Evolutionary conservation across 2,329 filamentous ascomycete genomes (phyloP).

Genomic region (Fusarium liriodendri): DNA sequence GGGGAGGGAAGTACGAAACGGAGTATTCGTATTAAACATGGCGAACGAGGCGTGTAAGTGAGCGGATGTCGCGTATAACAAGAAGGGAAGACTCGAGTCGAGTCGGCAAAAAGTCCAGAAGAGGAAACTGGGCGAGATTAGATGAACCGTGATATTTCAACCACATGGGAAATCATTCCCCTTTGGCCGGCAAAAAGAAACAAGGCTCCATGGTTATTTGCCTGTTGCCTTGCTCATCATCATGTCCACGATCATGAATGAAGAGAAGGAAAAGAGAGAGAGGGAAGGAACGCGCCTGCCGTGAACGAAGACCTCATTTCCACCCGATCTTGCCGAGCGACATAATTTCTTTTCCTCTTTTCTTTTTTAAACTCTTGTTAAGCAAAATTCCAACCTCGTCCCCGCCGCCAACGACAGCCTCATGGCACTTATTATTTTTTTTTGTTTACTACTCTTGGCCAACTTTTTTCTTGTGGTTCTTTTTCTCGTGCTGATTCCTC

Average conservation of each 20-base stretch:
- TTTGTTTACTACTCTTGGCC: not conserved
- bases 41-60: constrained; percentile 1
- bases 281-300: constrained; percentile 17
- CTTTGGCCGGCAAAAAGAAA: not conserved
- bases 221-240: not conserved
- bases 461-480: not conserved
- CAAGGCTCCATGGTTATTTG: not conserved
- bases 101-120: constrained; percentile 11
- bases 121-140: constrained; percentile 13
- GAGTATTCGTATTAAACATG: constrained; percentile 2
- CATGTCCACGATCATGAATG: constrained; percentile 1
- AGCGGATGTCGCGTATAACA: constrained; percentile 18
- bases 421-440: constrained; percentile 17
- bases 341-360: constrained; percentile 23
- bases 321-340: constrained; percentile 25
- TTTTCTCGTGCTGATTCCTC: not conserved
- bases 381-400: constrained; percentile 22
- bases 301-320: constrained; percentile 27
- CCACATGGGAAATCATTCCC: not conserved
- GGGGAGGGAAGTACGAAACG: not conserved
- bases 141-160: not conserved
- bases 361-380: constrained; percentile 6
- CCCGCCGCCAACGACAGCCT: constrained; percentile 22
- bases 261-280: not conserved
- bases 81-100: constrained; percentile 12